Percentiles rank a stretch among this genome's conserved stretches.
These are phyloP conservation scores for Solanum appendiculatum DNA, from an alignment of 257 asterid species.

Conservation along the genomic window DNA sequence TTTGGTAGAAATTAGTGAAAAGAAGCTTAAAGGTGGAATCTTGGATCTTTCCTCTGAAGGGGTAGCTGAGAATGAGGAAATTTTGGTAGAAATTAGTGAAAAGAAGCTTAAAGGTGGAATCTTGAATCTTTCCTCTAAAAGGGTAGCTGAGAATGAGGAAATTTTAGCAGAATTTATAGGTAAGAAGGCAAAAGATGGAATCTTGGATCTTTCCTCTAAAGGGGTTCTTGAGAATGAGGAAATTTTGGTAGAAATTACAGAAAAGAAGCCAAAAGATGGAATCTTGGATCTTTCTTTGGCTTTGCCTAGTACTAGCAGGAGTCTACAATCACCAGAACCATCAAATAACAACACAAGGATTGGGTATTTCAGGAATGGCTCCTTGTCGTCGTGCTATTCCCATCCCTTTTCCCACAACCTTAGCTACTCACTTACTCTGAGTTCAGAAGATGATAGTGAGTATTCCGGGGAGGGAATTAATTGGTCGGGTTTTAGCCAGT, in stretches of 20 bases:
- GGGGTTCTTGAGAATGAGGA: neutral
- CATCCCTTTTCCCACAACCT: conserved; percentile 71
- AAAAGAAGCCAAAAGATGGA: neutral
- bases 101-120: conserved; percentile 75
- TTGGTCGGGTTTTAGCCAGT: conserved; percentile 81
- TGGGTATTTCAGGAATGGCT: conserved; percentile 63
- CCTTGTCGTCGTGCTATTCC: conserved; percentile 54
- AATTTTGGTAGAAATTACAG: neutral
- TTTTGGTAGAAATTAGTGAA: conserved; percentile 36
- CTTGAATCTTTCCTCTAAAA: conserved; percentile 16
- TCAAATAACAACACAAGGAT: conserved; percentile 54
- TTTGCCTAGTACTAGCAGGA: conserved; percentile 37
- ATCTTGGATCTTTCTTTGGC: conserved; percentile 51
- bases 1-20: conserved; percentile 40
- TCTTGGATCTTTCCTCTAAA: neutral
- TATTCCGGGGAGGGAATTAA: conserved; percentile 71
- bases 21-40: conserved; percentile 69
- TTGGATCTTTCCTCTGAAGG: conserved; percentile 53
- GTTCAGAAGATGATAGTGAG: conserved; percentile 63
- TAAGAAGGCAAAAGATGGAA: neutral
- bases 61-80: conserved; percentile 34
- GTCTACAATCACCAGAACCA: conserved; percentile 50
- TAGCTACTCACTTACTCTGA: conserved; percentile 78
- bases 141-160: too few species aligned
- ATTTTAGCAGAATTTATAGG: too few species aligned